Evolutionary conservation across 805 yeast species (phyloP).

Genomic region (Pichia occidentalis): DNA sequence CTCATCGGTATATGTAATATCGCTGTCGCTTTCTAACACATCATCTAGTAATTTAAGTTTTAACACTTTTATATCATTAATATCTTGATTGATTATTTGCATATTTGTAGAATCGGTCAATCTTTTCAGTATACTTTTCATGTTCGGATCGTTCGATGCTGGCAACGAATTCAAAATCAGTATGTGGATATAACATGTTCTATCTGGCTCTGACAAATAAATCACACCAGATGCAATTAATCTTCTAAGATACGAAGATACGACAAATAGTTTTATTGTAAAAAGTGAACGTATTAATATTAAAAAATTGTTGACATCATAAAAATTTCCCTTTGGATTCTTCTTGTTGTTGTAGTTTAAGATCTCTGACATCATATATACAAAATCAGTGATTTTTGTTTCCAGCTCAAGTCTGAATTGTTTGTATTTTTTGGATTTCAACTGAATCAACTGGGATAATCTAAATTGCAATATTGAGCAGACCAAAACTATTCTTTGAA

Average conservation of each 20-base stretch:
- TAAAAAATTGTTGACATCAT: slow-evolving; percentile 30
- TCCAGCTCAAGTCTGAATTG: slow-evolving; percentile 28
- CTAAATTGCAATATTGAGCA: slow-evolving; percentile 24
- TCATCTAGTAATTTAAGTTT: slow-evolving; percentile 7
- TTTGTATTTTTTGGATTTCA: slow-evolving; percentile 21
- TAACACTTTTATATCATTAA: slow-evolving; percentile 8
- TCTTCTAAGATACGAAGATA: slow-evolving; percentile 67
- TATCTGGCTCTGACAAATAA: slow-evolving; percentile 46
- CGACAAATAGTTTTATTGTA: slow-evolving; percentile 40
- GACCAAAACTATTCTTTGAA: slow-evolving; percentile 21
- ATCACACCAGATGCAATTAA: slow-evolving; percentile 83
- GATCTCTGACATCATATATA: slow-evolving; percentile 27
- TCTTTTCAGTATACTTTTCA: slow-evolving; percentile 27
- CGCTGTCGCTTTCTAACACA: neutral
- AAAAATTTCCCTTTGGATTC: slow-evolving; percentile 10
- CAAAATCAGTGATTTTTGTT: slow-evolving; percentile 27
- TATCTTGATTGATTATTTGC: slow-evolving; percentile 13
- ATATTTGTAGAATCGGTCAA: slow-evolving; percentile 24
- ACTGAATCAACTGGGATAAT: slow-evolving; percentile 16
- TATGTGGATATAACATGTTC: slow-evolving; percentile 49
- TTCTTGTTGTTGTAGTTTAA: slow-evolving; percentile 18
- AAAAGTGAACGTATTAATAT: slow-evolving; percentile 48
- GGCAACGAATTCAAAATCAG: slow-evolving; percentile 54
- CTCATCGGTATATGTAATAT: neutral
- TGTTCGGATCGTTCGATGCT: slow-evolving; percentile 37